Conservation (phyloP, 768 basidiomycete genomes). For the Phanerochaete carnosa region DNA sequence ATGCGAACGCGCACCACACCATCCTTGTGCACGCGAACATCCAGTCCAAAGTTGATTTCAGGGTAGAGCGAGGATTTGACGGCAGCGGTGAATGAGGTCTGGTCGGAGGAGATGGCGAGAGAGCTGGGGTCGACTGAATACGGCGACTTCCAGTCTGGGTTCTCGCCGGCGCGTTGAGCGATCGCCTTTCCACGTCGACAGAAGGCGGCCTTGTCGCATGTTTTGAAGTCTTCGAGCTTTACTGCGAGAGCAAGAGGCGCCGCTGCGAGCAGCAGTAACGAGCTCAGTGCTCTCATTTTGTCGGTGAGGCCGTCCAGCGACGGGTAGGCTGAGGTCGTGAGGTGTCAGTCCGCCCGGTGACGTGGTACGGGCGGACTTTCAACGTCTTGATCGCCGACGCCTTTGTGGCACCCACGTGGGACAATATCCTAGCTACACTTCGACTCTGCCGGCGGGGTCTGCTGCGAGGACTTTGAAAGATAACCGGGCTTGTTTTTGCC, state of each 20-base stretch:
- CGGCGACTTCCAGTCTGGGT: slow-evolving; percentile 74
- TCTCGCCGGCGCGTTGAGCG: slow-evolving; percentile 63
- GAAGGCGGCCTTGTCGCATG: slow-evolving; percentile 91
- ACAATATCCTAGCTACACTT: too few relatives aligned
- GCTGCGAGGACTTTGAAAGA: too few relatives aligned
- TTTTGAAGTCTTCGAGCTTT: slow-evolving; percentile 89
- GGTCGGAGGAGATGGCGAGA: slow-evolving; percentile 46
- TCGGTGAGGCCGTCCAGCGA: not conserved
- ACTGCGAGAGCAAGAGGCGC: slow-evolving; percentile 46
- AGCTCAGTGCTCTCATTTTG: slow-evolving; percentile 15
- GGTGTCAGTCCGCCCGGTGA: not conserved
- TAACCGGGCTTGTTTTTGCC: too few relatives aligned
- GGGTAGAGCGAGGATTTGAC: slow-evolving; percentile 84
- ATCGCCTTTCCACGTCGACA: slow-evolving; percentile 90
- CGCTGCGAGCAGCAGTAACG: slow-evolving; percentile 30
- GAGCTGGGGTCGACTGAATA: slow-evolving; percentile 69
- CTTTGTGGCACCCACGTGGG: slow-evolving; percentile 5
- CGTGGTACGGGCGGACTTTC: not conserved
- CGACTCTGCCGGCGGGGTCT: too few relatives aligned
- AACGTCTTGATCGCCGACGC: not conserved
- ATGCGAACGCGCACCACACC: slow-evolving; percentile 90
- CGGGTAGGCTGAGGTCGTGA: not conserved
- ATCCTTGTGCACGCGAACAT: slow-evolving; percentile 81
- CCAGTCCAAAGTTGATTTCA: slow-evolving; percentile 74
- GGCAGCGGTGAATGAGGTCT: slow-evolving; percentile 67